Evolutionary conservation across 495 filamentous ascomycete genomes (phyloP), one percentile per base, ranked within the genome.

Genomic region (Talaromyces nanjingensis): DNA sequence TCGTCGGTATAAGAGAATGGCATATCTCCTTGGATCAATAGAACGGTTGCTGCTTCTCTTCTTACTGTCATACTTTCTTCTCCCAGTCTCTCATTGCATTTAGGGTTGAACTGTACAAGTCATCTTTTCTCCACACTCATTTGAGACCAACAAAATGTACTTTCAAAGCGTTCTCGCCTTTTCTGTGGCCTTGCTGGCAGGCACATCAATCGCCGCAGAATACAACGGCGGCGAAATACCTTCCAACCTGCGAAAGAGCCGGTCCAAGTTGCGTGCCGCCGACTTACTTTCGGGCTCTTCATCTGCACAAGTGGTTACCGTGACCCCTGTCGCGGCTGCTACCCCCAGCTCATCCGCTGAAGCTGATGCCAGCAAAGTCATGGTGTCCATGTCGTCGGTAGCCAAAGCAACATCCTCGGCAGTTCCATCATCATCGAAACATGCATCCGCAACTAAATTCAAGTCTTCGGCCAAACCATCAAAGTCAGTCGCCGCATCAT

Each of bases 161-260:
- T 57, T 73, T 24, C 69, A 60, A 63, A 63, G 55, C 56, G 7
- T 70, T 24, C 16, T 72, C 54, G 59, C 62, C 11, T 20, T 70
- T 33, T 66, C 62, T 39, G 20, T 72, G 6, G 70, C 67, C 59
- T 65, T 64, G 56, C 49, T 75, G 49, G 62, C 70, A 31, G 64
- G 64, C 63, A 70, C 66, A 16, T 61, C 66, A 6, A 54, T 63
- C 2, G 73, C 71, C 22, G 45, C 60, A 31, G 27, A 62, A 9
- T 62, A 62, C 60, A 52, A 53, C 31, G 60, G 60, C 47, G 45
- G 45, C 42, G 45, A 37, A 37, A 54, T 53, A 47, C 60, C 60
- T 16, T 49, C 45, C 0, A 16, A 27, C 25, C 25, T 62, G n/a
- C 12, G 45, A n/a, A 29, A 62, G n/a, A 5, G 45, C 9, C 60